A percentile compares a stretch with the other conserved stretches of the same genome.
Conservation (phyloP, 2,329 filamentous ascomycete species). For the Cladosporium sp. region DNA sequence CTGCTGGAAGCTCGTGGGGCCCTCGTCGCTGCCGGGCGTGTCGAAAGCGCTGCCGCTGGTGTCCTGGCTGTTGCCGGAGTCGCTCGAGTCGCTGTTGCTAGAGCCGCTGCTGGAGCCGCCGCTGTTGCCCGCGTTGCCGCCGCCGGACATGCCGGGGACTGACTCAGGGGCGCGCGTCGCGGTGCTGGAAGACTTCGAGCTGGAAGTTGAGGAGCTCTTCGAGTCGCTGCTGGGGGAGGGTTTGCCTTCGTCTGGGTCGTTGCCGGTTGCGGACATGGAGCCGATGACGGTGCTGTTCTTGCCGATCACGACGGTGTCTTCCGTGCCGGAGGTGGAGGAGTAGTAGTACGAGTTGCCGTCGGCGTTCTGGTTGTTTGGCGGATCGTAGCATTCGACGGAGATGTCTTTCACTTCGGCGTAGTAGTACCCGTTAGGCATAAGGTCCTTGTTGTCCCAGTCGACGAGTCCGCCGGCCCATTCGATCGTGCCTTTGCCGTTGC, state of each 20-base stretch:
- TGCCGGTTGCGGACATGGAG: conserved; percentile 76
- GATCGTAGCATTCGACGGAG: conserved; percentile 80
- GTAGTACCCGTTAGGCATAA: conserved; percentile 89
- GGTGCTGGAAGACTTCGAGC: conserved; percentile 23
- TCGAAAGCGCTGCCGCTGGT: conserved; percentile 18
- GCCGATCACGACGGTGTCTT: conserved; percentile 72
- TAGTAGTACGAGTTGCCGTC: conserved; percentile 65
- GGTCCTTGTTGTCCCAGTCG: conserved; percentile 73
- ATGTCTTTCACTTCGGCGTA: conserved; percentile 76
- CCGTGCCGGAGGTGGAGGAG: conserved; percentile 60
- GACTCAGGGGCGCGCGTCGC: conserved; percentile 36
- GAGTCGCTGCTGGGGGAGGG: conserved; percentile 21
- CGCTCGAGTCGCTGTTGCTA: not conserved
- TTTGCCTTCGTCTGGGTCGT: conserved; percentile 51
- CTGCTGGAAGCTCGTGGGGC: conserved; percentile 24
- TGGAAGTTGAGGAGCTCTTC: conserved; percentile 21
- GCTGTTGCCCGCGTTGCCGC: conserved; percentile 20
- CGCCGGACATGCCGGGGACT: conserved; percentile 54
- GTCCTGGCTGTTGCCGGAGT: conserved; percentile 13
- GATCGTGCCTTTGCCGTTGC: conserved; percentile 79
- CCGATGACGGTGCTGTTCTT: conserved; percentile 71
- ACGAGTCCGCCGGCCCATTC: conserved; percentile 89
- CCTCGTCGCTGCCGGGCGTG: conserved; percentile 18
- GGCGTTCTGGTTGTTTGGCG: conserved; percentile 65
- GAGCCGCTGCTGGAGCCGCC: conserved; percentile 29